Percentiles rank a stretch among this genome's conserved stretches.
phyloP scores from a whole-genome alignment of 2,329 filamentous ascomycete species.

The Leptographium procerum region DNA sequence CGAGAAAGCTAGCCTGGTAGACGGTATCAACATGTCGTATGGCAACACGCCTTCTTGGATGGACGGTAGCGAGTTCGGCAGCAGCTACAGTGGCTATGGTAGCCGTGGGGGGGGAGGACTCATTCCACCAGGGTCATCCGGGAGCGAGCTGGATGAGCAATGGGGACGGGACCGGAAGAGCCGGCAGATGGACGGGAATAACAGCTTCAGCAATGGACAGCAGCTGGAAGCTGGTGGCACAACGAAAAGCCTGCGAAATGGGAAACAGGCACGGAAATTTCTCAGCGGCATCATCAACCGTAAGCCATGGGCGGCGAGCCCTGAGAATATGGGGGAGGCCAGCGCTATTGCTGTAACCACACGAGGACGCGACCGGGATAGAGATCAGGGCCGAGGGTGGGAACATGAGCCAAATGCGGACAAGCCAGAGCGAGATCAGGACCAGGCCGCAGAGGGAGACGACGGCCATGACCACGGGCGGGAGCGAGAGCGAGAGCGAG shows the following conservation, averaged over 20 bases:
- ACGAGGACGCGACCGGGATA: constrained; percentile 5
- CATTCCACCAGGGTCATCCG: constrained; percentile 36
- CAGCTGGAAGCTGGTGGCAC: constrained; percentile 21
- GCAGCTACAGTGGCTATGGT: not conserved
- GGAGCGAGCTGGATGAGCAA: constrained; percentile 32
- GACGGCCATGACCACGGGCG: not conserved
- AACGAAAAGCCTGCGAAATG: constrained; percentile 24
- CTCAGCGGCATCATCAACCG: constrained; percentile 29
- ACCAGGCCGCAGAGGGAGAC: not conserved
- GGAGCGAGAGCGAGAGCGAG: not conserved
- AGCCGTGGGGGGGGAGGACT: not conserved
- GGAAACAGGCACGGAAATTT: constrained; percentile 29
- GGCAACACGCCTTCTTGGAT: constrained; percentile 16
- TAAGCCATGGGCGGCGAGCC: constrained; percentile 17
- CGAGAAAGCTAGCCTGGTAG: constrained; percentile 30
- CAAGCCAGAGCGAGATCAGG: not conserved
- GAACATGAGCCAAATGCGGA: not conserved
- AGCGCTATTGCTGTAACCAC: not conserved
- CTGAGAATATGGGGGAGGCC: constrained; percentile 11
- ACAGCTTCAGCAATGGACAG: constrained; percentile 13
- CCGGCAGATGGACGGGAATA: constrained; percentile 10
- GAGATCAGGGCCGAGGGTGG: not conserved
- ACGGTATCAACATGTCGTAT: constrained; percentile 25
- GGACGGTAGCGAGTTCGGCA: constrained; percentile 4
- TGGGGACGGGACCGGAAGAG: constrained; percentile 15